Evolutionary conservation across 225 moss, liverwort and hornwort species (phyloP).

Genomic region (Pseudoscleropodium purum): DNA sequence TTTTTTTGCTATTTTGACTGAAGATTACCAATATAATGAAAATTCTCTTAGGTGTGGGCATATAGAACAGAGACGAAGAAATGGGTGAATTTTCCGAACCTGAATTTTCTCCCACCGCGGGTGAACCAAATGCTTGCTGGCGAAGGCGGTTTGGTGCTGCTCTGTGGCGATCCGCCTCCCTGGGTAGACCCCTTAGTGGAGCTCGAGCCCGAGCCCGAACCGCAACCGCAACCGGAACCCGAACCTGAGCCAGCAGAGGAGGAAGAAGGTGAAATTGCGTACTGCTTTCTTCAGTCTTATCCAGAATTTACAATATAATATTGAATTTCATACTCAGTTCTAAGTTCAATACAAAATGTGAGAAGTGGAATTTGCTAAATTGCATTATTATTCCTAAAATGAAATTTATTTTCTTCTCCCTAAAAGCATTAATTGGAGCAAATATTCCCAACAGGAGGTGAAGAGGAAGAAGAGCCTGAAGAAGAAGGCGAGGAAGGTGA

Average conservation of each 20-base stretch:
- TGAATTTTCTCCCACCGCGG: constrained; percentile 25
- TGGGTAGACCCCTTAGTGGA: constrained; percentile 23
- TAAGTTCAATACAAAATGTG: neutral
- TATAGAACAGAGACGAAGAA: constrained; percentile 1
- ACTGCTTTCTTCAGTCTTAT: neutral
- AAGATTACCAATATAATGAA: neutral
- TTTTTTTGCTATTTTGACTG: neutral
- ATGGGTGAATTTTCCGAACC: constrained; percentile 15
- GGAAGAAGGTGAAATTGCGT: neutral
- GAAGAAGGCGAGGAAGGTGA: neutral
- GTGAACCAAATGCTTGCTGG: constrained; percentile 42
- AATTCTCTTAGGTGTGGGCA: neutral
- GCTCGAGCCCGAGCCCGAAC: neutral
- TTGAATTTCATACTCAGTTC: neutral
- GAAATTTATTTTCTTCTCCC: neutral
- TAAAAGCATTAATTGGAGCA: neutral
- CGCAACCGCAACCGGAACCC: fast-evolving
- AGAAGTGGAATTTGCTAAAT: neutral
- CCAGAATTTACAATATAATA: neutral
- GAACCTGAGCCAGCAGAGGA: neutral
- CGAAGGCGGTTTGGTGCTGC: constrained; percentile 29
- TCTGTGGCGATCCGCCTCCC: constrained; percentile 36
- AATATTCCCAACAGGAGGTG: neutral
- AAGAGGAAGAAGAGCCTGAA: neutral
- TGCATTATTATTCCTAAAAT: neutral